A percentile compares a stretch with the other conserved stretches of the same genome.
These are phyloP conservation scores for Aspergillus sp. DNA, from an alignment of 2,329 filamentous ascomycete species.

Conservation along the genomic window DNA sequence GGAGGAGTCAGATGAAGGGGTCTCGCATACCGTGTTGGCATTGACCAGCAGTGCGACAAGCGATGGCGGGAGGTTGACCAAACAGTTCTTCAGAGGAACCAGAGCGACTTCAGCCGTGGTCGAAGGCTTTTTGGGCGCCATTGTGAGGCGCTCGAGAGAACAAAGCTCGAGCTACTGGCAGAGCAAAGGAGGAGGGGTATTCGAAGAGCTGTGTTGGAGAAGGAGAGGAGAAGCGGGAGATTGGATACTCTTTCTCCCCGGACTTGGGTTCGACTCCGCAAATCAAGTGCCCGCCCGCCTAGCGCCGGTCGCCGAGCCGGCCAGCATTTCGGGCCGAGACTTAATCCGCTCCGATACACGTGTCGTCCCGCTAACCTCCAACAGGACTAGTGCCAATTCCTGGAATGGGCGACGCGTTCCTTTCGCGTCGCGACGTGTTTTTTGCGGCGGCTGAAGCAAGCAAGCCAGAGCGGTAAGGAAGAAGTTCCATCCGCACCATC, in stretches of 20 bases:
- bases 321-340: conserved; percentile 27
- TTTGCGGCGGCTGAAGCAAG: conserved; percentile 8
- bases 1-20: neutral
- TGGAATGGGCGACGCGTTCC: conserved; percentile 22
- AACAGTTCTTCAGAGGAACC: conserved; percentile 85
- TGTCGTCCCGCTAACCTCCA: conserved; percentile 12
- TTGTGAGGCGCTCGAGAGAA: conserved; percentile 23
- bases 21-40: conserved; percentile 72
- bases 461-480: neutral
- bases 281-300: conserved; percentile 16
- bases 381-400: conserved; percentile 13
- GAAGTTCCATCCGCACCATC: conserved; percentile 4
- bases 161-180: conserved; percentile 7
- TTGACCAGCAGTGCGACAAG: conserved; percentile 83
- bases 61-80: conserved; percentile 85
- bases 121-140: conserved; percentile 51
- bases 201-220: neutral
- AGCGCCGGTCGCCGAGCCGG: conserved; percentile 22
- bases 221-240: conserved; percentile 14
- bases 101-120: conserved; percentile 80
- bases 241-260: conserved; percentile 22
- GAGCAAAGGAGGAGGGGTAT: conserved; percentile 7
- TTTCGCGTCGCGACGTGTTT: conserved; percentile 29
- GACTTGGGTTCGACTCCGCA: conserved; percentile 23
- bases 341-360: conserved; percentile 32